phyloP scores from a whole-genome alignment of 2,329 filamentous ascomycete species.

The Hypoxylon sp. region DNA sequence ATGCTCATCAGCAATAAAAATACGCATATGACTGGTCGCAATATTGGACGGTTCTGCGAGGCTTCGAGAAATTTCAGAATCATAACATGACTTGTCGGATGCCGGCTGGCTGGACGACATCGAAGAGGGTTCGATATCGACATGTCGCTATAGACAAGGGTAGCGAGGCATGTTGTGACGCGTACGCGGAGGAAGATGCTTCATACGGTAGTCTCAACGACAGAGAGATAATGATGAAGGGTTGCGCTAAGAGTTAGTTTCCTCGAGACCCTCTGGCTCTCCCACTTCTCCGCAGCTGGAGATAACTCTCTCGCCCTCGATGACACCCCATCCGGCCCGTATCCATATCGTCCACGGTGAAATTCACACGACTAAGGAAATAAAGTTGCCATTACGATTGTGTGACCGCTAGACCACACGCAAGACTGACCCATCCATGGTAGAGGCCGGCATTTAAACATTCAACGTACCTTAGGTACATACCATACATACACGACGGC shows the following conservation, averaged over 20 bases:
- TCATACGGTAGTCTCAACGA: constrained; percentile 25
- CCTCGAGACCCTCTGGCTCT: constrained; percentile 16
- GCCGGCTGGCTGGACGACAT: neutral
- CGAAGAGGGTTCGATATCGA: constrained; percentile 8
- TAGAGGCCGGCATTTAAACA: constrained; percentile 10
- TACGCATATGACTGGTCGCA: constrained; percentile 3
- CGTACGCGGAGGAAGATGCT: constrained; percentile 18
- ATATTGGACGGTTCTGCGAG: constrained; percentile 4
- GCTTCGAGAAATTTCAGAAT: constrained; percentile 12
- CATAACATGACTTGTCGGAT: constrained; percentile 14
- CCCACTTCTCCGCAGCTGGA: constrained; percentile 4
- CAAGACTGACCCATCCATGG: constrained; percentile 5
- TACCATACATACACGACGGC: no score
- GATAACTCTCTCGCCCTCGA: no score
- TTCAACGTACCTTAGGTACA: constrained; percentile 13
- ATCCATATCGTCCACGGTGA: no score
- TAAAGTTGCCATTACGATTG: constrained; percentile 3
- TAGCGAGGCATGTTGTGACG: constrained; percentile 15
- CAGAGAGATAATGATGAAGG: constrained; percentile 24
- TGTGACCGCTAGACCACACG: constrained; percentile 27
- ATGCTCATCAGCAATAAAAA: neutral
- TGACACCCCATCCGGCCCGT: no score
- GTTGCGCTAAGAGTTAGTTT: constrained; percentile 11
- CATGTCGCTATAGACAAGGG: constrained; percentile 24
- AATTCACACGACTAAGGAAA: neutral